Base-by-base conservation (phyloP, 2,329 filamentous ascomycete species). In the Hypoxylon sp. region DNA sequence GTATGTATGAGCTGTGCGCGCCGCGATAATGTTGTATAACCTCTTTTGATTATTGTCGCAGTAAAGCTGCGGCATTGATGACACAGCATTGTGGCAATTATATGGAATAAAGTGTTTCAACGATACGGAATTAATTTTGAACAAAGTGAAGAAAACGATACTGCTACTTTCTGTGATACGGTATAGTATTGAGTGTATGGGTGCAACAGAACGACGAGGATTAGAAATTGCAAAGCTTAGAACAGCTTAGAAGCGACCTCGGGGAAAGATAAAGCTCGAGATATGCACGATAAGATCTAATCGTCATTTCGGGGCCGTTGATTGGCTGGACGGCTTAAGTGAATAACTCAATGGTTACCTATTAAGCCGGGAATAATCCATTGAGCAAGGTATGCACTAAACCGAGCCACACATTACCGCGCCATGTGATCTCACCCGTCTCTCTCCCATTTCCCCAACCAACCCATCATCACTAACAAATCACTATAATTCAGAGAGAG, bases 61-160 rank as follows among this genome's bases (percentile, higher is more conserved):
- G 63, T 65, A n/a, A 72, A 62, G 63, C 71, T 71, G 57, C 69
- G 67, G 51, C 71, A 74, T 34, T 61, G 68, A 38, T 66, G 48
- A 63, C 73, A 71, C 14, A 72, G 30, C 75, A 77, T 76, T 7
- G 25, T 49, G 7, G 11, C 1, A 30, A 9, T 30, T 59, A 5
- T 21, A 38, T 30, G 9, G 14, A 49, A 2, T 59, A 28, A 11
- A 48, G 21, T 38, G n/a, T 14, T 14, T 11, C 21, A 60, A 36
- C 2, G 6, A 32, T 43, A 14, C 6, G 19, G 19, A 21, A 21
- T 46, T 10, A n/a, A 11, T 4, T 14, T 10, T 1, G 14, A 10
- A 28, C 17, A 19, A 6, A 21, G 11, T n/a, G 38, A n/a, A 48
- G 38, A 48, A 23, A 36, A 34, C 1, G 23, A 14, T 5, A 17